These are phyloP conservation scores for Ogataea minuta DNA, from an alignment of 805 yeast species.

Conservation along the genomic window DNA sequence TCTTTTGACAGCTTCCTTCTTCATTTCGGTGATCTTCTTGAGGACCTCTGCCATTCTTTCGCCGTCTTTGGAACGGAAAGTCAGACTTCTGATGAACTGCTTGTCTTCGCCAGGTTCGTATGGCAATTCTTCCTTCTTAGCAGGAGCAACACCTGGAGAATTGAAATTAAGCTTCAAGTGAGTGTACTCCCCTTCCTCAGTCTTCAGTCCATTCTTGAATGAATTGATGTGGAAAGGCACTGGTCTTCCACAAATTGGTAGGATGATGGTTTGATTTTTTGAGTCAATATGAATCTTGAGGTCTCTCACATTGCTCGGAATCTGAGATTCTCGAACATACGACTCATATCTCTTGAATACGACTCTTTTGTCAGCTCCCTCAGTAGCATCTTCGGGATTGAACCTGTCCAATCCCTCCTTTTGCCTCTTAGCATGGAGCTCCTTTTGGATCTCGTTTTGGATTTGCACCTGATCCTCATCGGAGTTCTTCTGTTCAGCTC, in stretches of 20 bases:
- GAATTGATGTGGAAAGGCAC: constrained; percentile 97
- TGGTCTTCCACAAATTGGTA: constrained; percentile 93
- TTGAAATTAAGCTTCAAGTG: constrained; percentile 87
- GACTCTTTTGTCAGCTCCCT: constrained; percentile 56
- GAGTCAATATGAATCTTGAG: constrained; percentile 83
- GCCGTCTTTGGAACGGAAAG: constrained; percentile 85
- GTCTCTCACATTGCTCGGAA: constrained; percentile 80
- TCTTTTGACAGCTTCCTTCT: constrained; percentile 85
- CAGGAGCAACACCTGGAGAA: constrained; percentile 73
- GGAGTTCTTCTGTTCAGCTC: constrained; percentile 69
- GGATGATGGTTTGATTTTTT: constrained; percentile 81
- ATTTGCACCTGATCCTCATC: constrained; percentile 79
- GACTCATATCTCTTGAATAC: constrained; percentile 94
- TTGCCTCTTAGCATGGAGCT: constrained; percentile 79
- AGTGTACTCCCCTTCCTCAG: constrained; percentile 94
- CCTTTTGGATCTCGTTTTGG: constrained; percentile 77
- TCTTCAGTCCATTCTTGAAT: constrained; percentile 90
- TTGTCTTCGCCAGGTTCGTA: constrained; percentile 87
- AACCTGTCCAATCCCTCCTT: constrained; percentile 83
- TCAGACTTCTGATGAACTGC: constrained; percentile 80
- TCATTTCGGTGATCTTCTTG: constrained; percentile 86
- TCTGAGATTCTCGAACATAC: constrained; percentile 88
- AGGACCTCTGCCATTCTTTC: constrained; percentile 88
- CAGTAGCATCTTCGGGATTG: constrained; percentile 73
- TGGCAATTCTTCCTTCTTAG: constrained; percentile 78